These are phyloP conservation scores for Termitomyces sp. DNA, from an alignment of 768 basidiomycete species.

Conservation along the genomic window DNA sequence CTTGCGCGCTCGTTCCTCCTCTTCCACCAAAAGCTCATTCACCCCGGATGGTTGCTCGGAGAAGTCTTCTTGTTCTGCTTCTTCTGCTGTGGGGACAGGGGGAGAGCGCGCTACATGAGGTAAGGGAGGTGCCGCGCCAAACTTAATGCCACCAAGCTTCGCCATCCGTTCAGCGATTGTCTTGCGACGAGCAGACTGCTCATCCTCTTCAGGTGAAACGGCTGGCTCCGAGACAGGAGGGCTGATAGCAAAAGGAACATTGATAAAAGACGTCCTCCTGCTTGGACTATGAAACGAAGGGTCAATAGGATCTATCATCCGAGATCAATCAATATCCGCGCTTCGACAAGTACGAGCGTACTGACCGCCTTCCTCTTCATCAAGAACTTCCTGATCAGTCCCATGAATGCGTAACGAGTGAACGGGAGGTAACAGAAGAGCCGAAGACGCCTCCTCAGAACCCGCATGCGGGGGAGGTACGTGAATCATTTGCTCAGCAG, in stretches of 20 bases:
- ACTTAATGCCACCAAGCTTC: constrained; percentile 79
- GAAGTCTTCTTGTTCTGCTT: constrained; percentile 18
- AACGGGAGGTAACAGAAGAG: constrained; percentile 20
- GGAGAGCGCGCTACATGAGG: constrained; percentile 31
- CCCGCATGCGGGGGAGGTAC: constrained; percentile 6
- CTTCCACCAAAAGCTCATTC: constrained; percentile 44
- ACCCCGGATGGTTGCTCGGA: constrained; percentile 18
- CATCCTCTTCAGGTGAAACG: constrained; percentile 28
- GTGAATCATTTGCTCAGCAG: neutral
- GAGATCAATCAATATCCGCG: neutral
- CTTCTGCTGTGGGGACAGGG: constrained; percentile 24
- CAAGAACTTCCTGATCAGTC: constrained; percentile 39
- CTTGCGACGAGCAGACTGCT: constrained; percentile 48
- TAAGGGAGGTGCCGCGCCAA: constrained; percentile 59
- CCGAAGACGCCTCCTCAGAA: constrained; percentile 14
- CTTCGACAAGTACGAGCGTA: neutral
- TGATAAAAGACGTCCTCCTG: constrained; percentile 28
- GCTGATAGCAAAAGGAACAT: constrained; percentile 14
- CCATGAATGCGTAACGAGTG: neutral
- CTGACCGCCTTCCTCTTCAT: constrained; percentile 63
- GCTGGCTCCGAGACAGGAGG: constrained; percentile 11
- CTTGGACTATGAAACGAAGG: constrained; percentile 55
- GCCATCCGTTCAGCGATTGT: constrained; percentile 96
- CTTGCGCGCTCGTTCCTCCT: constrained; percentile 56
- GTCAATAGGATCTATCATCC: constrained; percentile 58